Conservation (phyloP, 495 filamentous ascomycete species). For the Chaetomidium leptoderma region DNA sequence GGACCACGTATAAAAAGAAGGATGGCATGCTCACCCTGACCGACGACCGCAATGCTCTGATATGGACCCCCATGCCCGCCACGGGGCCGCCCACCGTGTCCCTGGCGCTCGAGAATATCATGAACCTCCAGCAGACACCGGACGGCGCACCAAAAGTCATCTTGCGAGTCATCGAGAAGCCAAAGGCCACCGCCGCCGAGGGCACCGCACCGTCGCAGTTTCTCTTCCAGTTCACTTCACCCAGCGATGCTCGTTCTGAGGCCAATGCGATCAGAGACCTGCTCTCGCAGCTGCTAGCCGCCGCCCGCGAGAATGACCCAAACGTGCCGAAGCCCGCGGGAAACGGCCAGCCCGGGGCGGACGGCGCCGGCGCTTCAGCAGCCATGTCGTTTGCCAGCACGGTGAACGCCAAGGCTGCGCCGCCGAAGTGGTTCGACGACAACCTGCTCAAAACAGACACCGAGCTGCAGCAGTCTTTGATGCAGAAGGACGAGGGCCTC, state of each 20-base stretch:
- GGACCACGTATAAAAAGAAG: conserved; percentile 90
- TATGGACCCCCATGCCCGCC: conserved; percentile 67
- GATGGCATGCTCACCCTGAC: conserved; percentile 78
- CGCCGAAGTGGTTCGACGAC: conserved; percentile 70
- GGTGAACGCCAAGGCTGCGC: conserved; percentile 43
- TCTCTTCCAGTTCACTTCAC: conserved; percentile 81
- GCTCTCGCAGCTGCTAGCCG: conserved; percentile 70
- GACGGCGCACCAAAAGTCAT: conserved; percentile 78
- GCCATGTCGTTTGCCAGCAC: conserved; percentile 48
- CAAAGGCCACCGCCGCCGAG: conserved; percentile 46
- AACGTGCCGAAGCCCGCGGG: conserved; percentile 39
- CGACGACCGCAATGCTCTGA: conserved; percentile 63
- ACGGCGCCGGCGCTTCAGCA: conserved; percentile 36
- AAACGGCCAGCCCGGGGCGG: conserved; percentile 30
- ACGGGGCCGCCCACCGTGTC: conserved; percentile 56
- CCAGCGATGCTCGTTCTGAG: conserved; percentile 68
- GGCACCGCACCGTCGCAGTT: conserved; percentile 56
- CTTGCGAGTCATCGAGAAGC: conserved; percentile 76
- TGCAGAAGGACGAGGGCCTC: conserved; percentile 68
- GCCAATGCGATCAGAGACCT: conserved; percentile 78
- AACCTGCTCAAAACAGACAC: conserved; percentile 64
- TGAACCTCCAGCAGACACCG: conserved; percentile 91
- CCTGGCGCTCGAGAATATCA: conserved; percentile 70
- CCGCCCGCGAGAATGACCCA: conserved; percentile 55
- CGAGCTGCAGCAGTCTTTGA: conserved; percentile 77